Conservation (phyloP, 345 rosid species). For the Syzygium aromaticum region DNA sequence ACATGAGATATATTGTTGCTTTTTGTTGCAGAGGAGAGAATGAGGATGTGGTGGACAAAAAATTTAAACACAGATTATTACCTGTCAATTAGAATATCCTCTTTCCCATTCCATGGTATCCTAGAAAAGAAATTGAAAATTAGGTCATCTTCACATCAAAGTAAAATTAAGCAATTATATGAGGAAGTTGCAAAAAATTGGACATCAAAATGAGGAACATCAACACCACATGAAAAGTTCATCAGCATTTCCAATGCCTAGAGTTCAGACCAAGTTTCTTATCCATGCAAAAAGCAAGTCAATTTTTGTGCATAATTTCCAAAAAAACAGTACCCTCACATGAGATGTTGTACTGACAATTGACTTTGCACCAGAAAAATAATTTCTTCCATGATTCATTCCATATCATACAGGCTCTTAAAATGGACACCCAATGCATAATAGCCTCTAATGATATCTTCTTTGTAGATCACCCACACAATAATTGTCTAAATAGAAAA, state of each 20-base stretch:
- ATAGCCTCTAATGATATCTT: not conserved
- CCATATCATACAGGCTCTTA: not conserved
- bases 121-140: constrained; percentile 17
- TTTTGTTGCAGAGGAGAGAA: not conserved
- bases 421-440: not conserved
- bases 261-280: not conserved
- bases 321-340: not conserved
- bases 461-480: not conserved
- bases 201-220: not conserved
- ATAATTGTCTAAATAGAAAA: not conserved
- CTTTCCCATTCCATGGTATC: constrained; percentile 93
- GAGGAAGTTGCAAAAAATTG: not conserved
- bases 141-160: not conserved
- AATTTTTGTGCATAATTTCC: not conserved
- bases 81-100: constrained; percentile 81
- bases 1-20: not conserved
- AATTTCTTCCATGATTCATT: not conserved
- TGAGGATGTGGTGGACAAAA: not conserved
- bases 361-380: not conserved
- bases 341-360: not conserved
- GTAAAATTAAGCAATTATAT: not conserved
- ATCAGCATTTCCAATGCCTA: not conserved
- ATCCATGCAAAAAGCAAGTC: not conserved
- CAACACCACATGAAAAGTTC: not conserved
- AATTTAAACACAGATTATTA: not conserved